Conservation (phyloP, 805 yeast genomes). For the Starmerella etchellsii region DNA sequence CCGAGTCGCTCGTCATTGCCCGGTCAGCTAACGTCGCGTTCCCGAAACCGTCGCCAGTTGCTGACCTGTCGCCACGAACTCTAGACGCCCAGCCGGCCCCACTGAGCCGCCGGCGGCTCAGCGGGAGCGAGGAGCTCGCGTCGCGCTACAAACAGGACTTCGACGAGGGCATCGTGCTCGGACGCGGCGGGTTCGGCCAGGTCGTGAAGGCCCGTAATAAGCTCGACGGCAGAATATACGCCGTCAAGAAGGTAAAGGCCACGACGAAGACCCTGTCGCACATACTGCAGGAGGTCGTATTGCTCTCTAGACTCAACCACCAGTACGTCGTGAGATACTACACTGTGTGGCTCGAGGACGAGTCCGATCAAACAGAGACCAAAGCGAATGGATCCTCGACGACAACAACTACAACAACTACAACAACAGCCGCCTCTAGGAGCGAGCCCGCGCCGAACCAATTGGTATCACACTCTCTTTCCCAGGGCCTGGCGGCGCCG, state of each 20-base stretch:
- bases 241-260: constrained; percentile 82
- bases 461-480: constrained; percentile 2
- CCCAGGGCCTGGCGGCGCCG: background rate
- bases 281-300: constrained; percentile 79
- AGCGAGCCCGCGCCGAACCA: background rate
- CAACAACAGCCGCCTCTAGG: too few species aligned
- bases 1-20: background rate
- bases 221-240: constrained; percentile 88
- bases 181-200: constrained; percentile 95
- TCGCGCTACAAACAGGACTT: constrained; percentile 87
- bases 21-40: background rate
- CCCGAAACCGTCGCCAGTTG: background rate
- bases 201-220: constrained; percentile 94
- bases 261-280: constrained; percentile 39
- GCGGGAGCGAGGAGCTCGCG: constrained; percentile 3
- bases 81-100: background rate
- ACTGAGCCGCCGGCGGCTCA: constrained; percentile 9
- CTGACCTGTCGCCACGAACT: background rate
- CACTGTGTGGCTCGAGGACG: constrained; percentile 94
- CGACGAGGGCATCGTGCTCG: constrained; percentile 83
- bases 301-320: constrained; percentile 82
- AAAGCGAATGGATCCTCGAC: constrained; percentile 5
- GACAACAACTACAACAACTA: background rate
- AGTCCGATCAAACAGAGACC: constrained; percentile 27
- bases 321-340: constrained; percentile 93